phyloP scores from a whole-genome alignment of 306 rosid genomes.

The Malus sylvestris region DNA sequence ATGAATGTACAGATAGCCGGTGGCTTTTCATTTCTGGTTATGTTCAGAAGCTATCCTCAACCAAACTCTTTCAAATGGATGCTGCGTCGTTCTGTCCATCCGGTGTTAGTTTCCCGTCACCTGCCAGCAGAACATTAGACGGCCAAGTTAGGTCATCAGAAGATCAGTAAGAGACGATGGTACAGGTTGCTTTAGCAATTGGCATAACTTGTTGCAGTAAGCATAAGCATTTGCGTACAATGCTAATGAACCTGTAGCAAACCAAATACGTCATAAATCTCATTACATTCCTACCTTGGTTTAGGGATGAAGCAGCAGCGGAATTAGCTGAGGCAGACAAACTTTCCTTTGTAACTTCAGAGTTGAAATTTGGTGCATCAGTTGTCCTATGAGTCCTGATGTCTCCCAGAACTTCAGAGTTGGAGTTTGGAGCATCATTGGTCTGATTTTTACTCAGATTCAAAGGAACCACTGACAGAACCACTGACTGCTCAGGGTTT shows the following conservation, averaged over 20 bases:
- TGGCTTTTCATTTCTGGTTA: conserved; percentile 19
- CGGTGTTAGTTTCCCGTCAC: conserved; percentile 34
- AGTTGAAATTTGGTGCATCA: conserved; percentile 23
- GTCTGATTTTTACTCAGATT: conserved; percentile 30
- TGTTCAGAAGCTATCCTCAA: conserved; percentile 26
- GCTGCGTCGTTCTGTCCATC: conserved; percentile 33
- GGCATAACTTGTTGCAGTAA: not conserved
- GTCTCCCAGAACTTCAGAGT: conserved; percentile 24
- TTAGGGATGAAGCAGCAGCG: conserved; percentile 23
- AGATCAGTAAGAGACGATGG: not conserved
- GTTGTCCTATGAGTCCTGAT: conserved; percentile 13
- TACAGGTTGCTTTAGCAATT: not conserved
- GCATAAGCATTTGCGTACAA: not conserved
- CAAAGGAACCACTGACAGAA: conserved; percentile 31
- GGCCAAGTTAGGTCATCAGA: conserved; percentile 19
- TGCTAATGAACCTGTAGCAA: not conserved
- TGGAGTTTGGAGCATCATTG: conserved; percentile 21
- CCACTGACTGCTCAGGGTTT: conserved; percentile 32
- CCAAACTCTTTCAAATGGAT: conserved; percentile 15
- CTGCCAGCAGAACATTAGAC: conserved; percentile 22
- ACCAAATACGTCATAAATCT: not conserved
- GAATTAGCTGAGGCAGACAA: conserved; percentile 32
- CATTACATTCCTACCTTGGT: conserved; percentile 48
- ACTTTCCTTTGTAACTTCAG: conserved; percentile 16
- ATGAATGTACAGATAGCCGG: conserved; percentile 59